phyloP scores from a whole-genome alignment of 331 rosid genomes.

The Telfairia occidentalis region DNA sequence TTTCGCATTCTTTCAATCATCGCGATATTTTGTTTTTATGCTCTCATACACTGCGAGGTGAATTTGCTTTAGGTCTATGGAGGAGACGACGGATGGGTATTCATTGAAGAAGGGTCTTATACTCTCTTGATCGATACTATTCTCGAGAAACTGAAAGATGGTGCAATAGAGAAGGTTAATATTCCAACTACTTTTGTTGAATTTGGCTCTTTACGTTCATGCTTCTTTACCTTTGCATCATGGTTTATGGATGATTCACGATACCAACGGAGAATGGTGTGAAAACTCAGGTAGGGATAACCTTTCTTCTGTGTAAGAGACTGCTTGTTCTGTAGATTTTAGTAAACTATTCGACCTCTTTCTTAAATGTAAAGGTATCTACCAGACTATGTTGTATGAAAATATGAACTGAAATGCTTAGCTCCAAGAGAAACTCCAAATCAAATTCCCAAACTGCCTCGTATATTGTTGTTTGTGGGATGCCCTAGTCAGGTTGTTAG shows the following conservation, averaged over 20 bases:
- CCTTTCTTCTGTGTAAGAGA: not conserved
- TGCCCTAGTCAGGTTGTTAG: not conserved
- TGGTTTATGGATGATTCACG: not conserved
- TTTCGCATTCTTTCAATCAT: not conserved
- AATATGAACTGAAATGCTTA: not conserved
- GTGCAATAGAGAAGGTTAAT: slow-evolving; percentile 4
- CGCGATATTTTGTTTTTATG: not conserved
- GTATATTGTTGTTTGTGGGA: not conserved
- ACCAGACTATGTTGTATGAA: not conserved
- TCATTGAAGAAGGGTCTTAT: slow-evolving; percentile 49
- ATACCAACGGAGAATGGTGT: not conserved
- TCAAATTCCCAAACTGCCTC: not conserved
- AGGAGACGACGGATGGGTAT: slow-evolving; percentile 46
- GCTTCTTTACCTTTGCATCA: not conserved
- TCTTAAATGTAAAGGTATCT: not conserved
- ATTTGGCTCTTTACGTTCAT: not conserved
- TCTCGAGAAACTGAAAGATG: slow-evolving; percentile 22
- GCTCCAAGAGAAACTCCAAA: not conserved
- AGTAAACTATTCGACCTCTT: not conserved
- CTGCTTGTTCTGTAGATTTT: not conserved
- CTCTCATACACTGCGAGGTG: not conserved
- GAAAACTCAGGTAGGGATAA: not conserved
- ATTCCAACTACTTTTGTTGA: not conserved
- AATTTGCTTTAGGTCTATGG: slow-evolving; percentile 40
- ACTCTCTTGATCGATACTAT: slow-evolving; percentile 33